These are phyloP conservation scores for Chrysophaeum taylorii DNA, from an alignment of 352 stramenopile genomes.

Conservation along the genomic window DNA sequence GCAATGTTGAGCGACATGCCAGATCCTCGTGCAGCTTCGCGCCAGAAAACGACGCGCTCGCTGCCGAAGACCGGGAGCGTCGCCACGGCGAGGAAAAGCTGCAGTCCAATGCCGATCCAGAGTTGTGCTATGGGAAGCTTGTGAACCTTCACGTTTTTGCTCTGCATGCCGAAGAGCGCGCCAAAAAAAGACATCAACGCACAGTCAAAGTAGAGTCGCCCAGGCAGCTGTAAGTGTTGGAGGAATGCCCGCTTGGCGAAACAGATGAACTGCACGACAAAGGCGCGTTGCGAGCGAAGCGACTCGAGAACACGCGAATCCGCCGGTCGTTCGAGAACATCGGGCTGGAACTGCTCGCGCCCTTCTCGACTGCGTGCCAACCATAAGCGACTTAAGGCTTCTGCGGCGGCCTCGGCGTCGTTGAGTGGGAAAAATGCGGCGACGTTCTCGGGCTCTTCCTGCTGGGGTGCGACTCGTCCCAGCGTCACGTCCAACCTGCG, in stretches of 20 bases:
- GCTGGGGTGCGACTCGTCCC: too few species aligned
- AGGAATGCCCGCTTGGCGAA: background rate
- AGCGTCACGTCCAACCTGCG: too few species aligned
- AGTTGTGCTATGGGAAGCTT: background rate
- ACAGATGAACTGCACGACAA: too few species aligned
- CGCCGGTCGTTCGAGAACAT: too few species aligned
- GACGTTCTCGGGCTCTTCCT: too few species aligned
- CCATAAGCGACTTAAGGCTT: too few species aligned
- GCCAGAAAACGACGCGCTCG: background rate
- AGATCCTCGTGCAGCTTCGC: background rate
- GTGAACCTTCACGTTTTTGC: background rate
- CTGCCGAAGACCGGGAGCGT: background rate
- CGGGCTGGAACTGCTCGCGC: too few species aligned
- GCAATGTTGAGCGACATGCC: background rate
- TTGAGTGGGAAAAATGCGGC: too few species aligned
- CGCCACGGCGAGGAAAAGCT: background rate
- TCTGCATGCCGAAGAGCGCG: background rate
- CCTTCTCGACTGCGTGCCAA: too few species aligned
- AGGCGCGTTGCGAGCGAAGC: too few species aligned
- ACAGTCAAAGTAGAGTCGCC: background rate
- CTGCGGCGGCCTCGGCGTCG: too few species aligned
- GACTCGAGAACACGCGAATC: too few species aligned
- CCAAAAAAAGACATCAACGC: background rate
- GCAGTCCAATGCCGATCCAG: background rate
- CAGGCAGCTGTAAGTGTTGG: background rate